phyloP scores from a whole-genome alignment of 1,139 yeast species.

The Insectozyma bohioensis region DNA sequence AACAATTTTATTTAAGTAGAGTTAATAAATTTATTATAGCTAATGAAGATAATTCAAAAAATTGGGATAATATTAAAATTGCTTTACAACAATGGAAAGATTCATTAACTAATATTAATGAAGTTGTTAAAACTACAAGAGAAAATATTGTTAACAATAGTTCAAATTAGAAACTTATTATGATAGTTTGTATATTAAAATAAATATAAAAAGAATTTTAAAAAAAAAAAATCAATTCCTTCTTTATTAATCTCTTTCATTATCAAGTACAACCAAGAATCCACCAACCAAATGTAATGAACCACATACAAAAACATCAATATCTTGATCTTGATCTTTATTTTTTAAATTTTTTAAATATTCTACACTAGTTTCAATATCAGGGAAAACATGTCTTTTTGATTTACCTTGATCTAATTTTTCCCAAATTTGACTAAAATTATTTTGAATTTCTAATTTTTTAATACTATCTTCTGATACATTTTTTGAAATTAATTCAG shows the following conservation, averaged over 20 bases:
- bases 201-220: constrained; percentile 1
- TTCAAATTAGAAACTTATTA: constrained; percentile 7
- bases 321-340: constrained; percentile 21
- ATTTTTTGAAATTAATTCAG: constrained; percentile 83
- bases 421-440: constrained; percentile 69
- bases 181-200: constrained; percentile 9
- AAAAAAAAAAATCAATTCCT: no score
- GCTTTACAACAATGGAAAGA: constrained; percentile 42
- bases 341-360: constrained; percentile 37
- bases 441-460: constrained; percentile 75
- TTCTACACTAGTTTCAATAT: constrained; percentile 73
- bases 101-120: constrained; percentile 42
- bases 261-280: constrained; percentile 76
- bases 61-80: constrained; percentile 38
- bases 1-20: constrained; percentile 44
- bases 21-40: constrained; percentile 45
- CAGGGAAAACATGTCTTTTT: constrained; percentile 54
- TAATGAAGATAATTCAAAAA: constrained; percentile 33
- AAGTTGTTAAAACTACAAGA: constrained; percentile 45
- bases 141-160: constrained; percentile 40
- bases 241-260: constrained; percentile 29
- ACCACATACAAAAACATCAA: constrained; percentile 90
- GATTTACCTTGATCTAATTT: constrained; percentile 41
- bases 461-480: constrained; percentile 77
- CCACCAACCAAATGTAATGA: constrained; percentile 96